phyloP scores from a whole-genome alignment of 208 protist species.

The Polymyxa betae region DNA sequence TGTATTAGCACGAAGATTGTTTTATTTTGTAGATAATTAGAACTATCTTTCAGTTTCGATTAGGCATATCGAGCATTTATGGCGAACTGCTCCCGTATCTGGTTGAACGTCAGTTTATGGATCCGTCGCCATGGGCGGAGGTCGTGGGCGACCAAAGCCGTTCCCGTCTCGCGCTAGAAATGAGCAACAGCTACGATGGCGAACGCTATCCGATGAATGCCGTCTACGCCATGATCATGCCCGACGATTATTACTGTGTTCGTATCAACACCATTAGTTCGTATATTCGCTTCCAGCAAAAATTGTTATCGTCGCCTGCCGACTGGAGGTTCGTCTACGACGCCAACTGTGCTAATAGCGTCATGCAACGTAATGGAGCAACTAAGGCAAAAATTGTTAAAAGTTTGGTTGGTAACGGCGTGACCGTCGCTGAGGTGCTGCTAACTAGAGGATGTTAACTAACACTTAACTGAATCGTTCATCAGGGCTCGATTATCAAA shows the following conservation, averaged over 20 bases:
- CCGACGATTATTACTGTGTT: constrained; percentile 1
- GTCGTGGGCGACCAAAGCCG: background rate
- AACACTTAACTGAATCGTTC: background rate
- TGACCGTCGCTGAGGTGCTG: background rate
- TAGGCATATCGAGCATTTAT: background rate
- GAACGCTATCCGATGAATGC: background rate
- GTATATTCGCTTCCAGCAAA: background rate
- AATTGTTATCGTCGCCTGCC: background rate
- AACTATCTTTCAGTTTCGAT: too few relatives aligned
- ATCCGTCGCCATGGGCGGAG: background rate
- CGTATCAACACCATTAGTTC: background rate
- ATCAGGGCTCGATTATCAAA: background rate
- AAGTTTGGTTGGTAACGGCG: background rate
- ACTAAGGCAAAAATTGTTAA: background rate
- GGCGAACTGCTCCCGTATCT: constrained; percentile 38
- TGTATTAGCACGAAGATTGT: background rate
- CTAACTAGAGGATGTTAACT: background rate
- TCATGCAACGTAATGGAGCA: background rate
- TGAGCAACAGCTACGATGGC: background rate
- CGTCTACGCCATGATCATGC: constrained; percentile 20
- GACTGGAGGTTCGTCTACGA: background rate
- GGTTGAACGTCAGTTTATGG: background rate
- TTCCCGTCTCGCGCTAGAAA: background rate
- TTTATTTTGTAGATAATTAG: too few relatives aligned
- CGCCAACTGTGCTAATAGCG: background rate